Evolutionary conservation across 2,329 filamentous ascomycete species (phyloP).

Genomic region (Aschersonia sp.): DNA sequence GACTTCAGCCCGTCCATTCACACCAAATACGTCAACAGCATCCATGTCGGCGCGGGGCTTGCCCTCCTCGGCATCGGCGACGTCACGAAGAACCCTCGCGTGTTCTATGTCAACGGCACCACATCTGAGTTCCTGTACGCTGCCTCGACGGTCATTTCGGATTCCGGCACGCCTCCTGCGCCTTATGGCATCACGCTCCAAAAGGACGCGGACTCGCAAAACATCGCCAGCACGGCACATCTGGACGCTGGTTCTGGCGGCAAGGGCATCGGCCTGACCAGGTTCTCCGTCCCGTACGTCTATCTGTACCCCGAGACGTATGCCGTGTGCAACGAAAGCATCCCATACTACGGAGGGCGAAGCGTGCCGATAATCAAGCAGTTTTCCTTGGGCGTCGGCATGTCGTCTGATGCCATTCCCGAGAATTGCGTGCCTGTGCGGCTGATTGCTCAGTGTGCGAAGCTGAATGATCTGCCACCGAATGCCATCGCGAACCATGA

Average conservation of each 20-base stretch:
- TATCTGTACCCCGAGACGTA: conserved; percentile 19
- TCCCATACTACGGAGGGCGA: conserved; percentile 24
- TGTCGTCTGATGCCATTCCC: conserved; percentile 12
- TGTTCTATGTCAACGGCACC: conserved; percentile 37
- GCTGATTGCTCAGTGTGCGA: conserved; percentile 28
- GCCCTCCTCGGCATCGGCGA: conserved; percentile 21
- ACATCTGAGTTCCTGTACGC: conserved; percentile 14
- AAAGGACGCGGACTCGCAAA: not conserved
- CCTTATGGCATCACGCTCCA: conserved; percentile 8
- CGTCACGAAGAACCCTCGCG: conserved; percentile 8
- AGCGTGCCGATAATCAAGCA: conserved; percentile 24
- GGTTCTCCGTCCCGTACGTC: conserved; percentile 12
- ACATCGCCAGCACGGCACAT: not conserved
- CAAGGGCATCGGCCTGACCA: conserved; percentile 15
- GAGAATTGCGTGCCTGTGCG: conserved; percentile 25
- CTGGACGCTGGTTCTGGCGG: not conserved
- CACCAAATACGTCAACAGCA: conserved; percentile 21
- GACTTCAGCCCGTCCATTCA: conserved; percentile 28
- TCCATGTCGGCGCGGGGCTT: conserved; percentile 27
- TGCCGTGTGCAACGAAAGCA: conserved; percentile 25
- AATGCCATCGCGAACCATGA: conserved; percentile 23
- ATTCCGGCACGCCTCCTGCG: conserved; percentile 3
- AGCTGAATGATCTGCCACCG: conserved; percentile 18
- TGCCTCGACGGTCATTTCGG: conserved; percentile 1
- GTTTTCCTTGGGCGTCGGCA: conserved; percentile 9